A percentile compares a stretch with the other conserved stretches of the same genome.
Evolutionary conservation across 306 rosid species (phyloP).

Genomic region (Acacia acuminata): DNA sequence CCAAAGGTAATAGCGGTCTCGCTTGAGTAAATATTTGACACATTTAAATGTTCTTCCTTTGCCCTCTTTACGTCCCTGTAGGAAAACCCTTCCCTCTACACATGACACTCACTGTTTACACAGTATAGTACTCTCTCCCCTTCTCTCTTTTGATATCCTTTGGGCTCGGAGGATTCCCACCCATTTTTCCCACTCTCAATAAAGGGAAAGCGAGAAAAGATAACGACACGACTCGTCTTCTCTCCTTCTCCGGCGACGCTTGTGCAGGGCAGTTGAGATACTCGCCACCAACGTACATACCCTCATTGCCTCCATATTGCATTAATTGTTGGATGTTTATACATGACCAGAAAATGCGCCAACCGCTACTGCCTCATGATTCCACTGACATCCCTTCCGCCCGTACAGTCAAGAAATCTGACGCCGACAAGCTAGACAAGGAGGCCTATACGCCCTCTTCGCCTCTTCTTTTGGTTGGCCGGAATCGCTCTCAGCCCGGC

Average conservation of each 20-base stretch:
- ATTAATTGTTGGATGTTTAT: constrained; percentile 23
- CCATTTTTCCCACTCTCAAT: constrained; percentile 39
- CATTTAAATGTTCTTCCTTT: not conserved
- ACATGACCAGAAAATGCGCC: constrained; percentile 69
- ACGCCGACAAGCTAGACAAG: constrained; percentile 36
- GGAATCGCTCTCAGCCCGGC: constrained; percentile 57
- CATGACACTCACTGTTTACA: not conserved
- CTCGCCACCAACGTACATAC: not conserved
- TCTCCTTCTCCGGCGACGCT: not conserved
- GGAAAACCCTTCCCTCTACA: not conserved
- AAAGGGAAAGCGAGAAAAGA: constrained; percentile 12
- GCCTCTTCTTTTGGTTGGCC: constrained; percentile 33
- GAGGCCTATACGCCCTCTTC: constrained; percentile 24
- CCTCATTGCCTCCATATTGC: constrained; percentile 32
- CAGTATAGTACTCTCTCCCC: not conserved
- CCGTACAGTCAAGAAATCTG: constrained; percentile 50
- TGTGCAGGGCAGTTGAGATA: not conserved
- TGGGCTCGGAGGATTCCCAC: constrained; percentile 38
- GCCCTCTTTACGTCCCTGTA: not conserved
- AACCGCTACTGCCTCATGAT: constrained; percentile 45
- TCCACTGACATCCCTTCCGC: constrained; percentile 35
- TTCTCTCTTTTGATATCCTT: constrained; percentile 17
- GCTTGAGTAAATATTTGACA: not conserved
- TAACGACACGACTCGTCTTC: constrained; percentile 26
- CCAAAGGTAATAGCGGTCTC: not conserved